Base-by-base conservation (phyloP, 1,139 yeast genomes). In the Candida mesenterica region DNA sequence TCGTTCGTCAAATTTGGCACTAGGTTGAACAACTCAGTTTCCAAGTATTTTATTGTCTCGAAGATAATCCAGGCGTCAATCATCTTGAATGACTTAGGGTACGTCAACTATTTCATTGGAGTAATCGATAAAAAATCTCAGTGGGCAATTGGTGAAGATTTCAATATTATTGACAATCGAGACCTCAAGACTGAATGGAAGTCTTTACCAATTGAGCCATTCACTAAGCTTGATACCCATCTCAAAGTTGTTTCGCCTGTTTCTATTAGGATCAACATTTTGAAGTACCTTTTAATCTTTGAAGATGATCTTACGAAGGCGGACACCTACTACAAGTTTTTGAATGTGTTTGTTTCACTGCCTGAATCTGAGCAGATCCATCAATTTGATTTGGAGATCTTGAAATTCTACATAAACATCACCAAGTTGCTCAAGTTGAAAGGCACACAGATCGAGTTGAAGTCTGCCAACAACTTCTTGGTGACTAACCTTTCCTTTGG, bases 1-100 rank as follows among this genome's bases (percentile, higher is more conserved):
- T 79, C 85, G 8, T 77, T 85, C 48, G 52, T 80, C 23, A 74
- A 73, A 12, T 77, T 82, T 46, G 71, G 72, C 13, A 45, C 52
- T 20, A 60, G 72, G 38, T 45, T 79, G 24, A 43, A 53, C 2
- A 49, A 61, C 32, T 75, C 81, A 1, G 41, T 65, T 7, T 57
- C 71, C 20, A 57, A 65, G 50, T 55, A 57, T 41, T 48, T 60
- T 40, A 53, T 67, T 31, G 43, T 62, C 4, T 45, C 68, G 30
- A 64, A 64, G 36, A 56, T 66, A 7, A 31, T 70, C 16, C 67
- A 65, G 49, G 56, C 59, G 22, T 42, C 62, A n/a, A 55, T 73
- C 38, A 40, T 71, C 8, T 50, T 58, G 10, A 63, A 67, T 33
- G 63, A 70, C 38, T 53, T 51, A n/a, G 54, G 53, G n/a, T 65